Evolutionary conservation across 169 alveolate genomes (phyloP).

Genomic region (Perkinsus olseni): DNA sequence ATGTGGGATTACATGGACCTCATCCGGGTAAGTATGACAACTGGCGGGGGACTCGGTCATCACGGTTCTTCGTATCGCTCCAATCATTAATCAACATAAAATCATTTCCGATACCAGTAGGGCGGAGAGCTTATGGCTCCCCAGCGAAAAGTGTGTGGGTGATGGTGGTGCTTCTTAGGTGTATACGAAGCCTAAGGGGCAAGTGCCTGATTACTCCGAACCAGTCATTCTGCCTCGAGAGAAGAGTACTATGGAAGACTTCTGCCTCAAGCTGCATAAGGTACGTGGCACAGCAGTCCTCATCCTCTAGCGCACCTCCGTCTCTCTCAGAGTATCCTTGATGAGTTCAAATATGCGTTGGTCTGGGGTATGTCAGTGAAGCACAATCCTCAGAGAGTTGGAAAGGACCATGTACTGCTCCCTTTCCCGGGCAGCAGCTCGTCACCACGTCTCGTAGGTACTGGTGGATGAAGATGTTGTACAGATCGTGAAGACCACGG

Average conservation of each 20-base stretch:
- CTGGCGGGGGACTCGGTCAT: too few relatives aligned
- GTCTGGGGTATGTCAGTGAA: slow-evolving; percentile 98
- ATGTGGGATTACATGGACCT: slow-evolving; percentile 94
- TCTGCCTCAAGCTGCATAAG: slow-evolving; percentile 54
- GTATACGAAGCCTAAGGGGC: slow-evolving; percentile 97
- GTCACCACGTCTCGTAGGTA: background rate
- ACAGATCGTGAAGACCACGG: slow-evolving; percentile 47
- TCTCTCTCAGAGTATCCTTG: slow-evolving; percentile 15
- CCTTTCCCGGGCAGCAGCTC: background rate
- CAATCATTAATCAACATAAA: too few relatives aligned
- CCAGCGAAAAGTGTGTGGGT: too few relatives aligned
- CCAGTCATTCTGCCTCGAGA: slow-evolving; percentile 85
- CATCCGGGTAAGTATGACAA: slow-evolving; percentile 54
- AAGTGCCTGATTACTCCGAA: slow-evolving; percentile 88
- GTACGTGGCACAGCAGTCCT: too few relatives aligned
- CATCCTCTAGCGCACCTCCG: background rate
- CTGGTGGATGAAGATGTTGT: slow-evolving; percentile 63
- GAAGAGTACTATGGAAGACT: slow-evolving; percentile 61
- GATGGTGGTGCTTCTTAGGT: slow-evolving; percentile 25
- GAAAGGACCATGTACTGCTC: slow-evolving; percentile 78
- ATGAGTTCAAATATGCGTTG: slow-evolving; percentile 84
- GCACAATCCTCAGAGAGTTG: slow-evolving; percentile 91
- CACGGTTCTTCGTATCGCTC: too few relatives aligned
- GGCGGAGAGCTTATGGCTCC: too few relatives aligned
- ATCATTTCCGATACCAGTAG: too few relatives aligned